Percentiles rank a stretch among this genome's conserved stretches.
These are phyloP conservation scores for Escovopsis sp. DNA, from an alignment of 2,329 filamentous ascomycete genomes.

Conservation along the genomic window DNA sequence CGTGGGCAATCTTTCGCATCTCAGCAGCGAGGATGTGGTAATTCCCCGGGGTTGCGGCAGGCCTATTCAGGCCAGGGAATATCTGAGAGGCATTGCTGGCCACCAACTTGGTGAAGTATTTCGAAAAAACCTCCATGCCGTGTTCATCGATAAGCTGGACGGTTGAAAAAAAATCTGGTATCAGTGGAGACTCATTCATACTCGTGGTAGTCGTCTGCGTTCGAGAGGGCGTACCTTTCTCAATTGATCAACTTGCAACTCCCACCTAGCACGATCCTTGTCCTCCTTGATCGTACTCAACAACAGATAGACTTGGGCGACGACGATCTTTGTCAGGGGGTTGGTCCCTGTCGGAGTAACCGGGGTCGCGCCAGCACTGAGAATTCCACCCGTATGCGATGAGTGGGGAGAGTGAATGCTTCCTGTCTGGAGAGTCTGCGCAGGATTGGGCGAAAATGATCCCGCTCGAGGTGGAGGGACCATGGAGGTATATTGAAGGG, in stretches of 20 bases:
- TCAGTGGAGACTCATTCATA: conserved; percentile 8
- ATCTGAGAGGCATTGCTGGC: conserved; percentile 84
- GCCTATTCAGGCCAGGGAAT: conserved; percentile 65
- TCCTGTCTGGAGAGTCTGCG: conserved; percentile 42
- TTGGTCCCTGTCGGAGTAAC: conserved; percentile 47
- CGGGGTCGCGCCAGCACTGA: conserved; percentile 46
- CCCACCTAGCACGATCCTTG: conserved; percentile 81
- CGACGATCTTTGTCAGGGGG: conserved; percentile 79
- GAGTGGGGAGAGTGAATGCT: conserved; percentile 40
- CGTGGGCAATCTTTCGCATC: conserved; percentile 71
- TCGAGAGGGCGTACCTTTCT: conserved; percentile 51
- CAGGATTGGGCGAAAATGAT: conserved; percentile 50
- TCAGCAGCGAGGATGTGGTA: conserved; percentile 72
- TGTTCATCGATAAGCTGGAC: conserved; percentile 80
- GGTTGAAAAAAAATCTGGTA: not conserved
- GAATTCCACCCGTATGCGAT: conserved; percentile 35
- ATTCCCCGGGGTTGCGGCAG: conserved; percentile 61
- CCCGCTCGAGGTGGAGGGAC: conserved; percentile 46
- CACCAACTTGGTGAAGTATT: conserved; percentile 87
- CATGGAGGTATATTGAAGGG: conserved; percentile 32
- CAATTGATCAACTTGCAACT: conserved; percentile 80
- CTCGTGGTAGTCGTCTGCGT: not conserved
- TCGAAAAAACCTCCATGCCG: conserved; percentile 98
- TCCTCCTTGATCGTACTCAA: conserved; percentile 92
- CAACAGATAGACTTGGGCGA: conserved; percentile 88